Base-by-base conservation (phyloP, 2,329 filamentous ascomycete genomes). In the Aspergillus ochraceus region DNA sequence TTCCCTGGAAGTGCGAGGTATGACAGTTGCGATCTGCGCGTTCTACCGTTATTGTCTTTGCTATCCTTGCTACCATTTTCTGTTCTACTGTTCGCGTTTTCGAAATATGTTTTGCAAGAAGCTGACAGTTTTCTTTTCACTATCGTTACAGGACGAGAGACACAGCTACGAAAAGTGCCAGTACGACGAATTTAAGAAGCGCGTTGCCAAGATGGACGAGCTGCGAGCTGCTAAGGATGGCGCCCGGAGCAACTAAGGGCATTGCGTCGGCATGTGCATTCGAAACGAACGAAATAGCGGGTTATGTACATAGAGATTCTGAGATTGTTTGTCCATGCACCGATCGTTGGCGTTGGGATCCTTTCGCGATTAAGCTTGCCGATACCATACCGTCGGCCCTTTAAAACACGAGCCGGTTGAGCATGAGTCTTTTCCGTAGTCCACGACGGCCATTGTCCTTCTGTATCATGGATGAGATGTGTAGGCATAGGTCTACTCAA, bases 161-260 rank as follows among this genome's bases (percentile, higher is more conserved):
- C 95, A 99, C 81, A 90, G 88, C 74, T 99, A 99, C 84, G 95
- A 99, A 78, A 98, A 98, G 79, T 99, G 95, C 86, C 95, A 99
- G 75, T 99, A 99, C 80, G 90, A 90, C 66, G 95, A 98, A 78
- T 99, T 99, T 85, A 97, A 97, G 88, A 92, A 94, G 85, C 88
- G 95, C 60, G 95, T 99, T 66, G 91, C 90, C 74, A 98, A 97
- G 88, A 99, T 99, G 95, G 88, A 98, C 72, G 93, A 99, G 83
- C 81, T 99, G 74, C 86, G 92, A 75, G 93, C 87, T 68, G 88
- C 90, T 61, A 96, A 96, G 86, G 87, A 81, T 60, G 92, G 91
- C 63, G 88, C 85, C 72, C 87, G 94, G 78, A 96, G 90, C 84
- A 97, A 97, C 80, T 97, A 63, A 73, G 67, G 19, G 17, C 49